Evolutionary conservation across 2,329 filamentous ascomycete species (phyloP), one percentile per base, ranked within the genome.

Genomic region (Aspergillus aculeatinus): DNA sequence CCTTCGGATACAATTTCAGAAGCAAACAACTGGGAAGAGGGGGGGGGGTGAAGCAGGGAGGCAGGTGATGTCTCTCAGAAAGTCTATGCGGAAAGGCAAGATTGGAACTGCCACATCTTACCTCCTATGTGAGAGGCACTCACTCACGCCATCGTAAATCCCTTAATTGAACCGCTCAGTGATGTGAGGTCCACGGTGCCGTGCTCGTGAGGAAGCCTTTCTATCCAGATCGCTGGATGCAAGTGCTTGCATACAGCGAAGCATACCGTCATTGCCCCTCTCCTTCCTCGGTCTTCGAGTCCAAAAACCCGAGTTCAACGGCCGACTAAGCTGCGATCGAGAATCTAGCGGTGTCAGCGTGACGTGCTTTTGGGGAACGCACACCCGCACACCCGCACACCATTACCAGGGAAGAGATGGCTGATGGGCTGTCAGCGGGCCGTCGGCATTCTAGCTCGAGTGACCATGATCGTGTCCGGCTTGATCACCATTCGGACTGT

Each of bases 401-500:
- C 39, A 14, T 44, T 44, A 10, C 39, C 27, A 51, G 33, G 49
- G 27, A 27, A 51, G 33, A 27, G 23, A 23, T 51, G 48, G 35
- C 44, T 44, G 21, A 27, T 44, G 12, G 44, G 31, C 29, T 44
- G 47, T 27, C 9, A 29, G 23, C 21, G 47, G 39, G 31, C 25
- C 44, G 29, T 51, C 35, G 57, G 27, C 35, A 53, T 52, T 48
- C 58, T 63, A 55, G 54, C 49, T 58, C 53, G 51, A 59, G 27
- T 48, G 48, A 47, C 50, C 47, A 66, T 31, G 53, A 64, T 70
- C 70, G 71, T 73, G 70, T 74, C 64, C 63, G 65, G 61, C 52
- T 53, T 55, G 51, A 67, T 57, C 59, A 62, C 72, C 72, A 74
- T 68, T 74, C 73, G 72, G 73, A 73, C 62, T 63, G 62, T 63